Evolutionary conservation across 768 basidiomycete genomes (phyloP).

Genomic region (Suillus clintonianus): DNA sequence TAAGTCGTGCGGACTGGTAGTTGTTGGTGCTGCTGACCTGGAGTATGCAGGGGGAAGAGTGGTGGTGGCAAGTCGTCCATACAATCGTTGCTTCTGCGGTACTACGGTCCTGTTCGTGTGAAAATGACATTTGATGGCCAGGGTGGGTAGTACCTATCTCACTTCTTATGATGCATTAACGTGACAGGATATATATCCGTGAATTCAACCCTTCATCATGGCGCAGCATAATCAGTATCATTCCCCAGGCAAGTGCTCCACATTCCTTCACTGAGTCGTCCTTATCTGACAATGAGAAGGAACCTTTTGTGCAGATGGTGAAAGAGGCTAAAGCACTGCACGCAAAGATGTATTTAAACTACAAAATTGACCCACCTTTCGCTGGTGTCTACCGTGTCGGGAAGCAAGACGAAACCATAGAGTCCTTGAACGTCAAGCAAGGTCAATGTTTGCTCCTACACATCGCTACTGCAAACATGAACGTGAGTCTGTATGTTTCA

Average conservation of each 20-base stretch:
- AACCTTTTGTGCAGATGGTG: conserved; percentile 48
- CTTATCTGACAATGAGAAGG: conserved; percentile 47
- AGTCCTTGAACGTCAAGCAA: too few relatives aligned
- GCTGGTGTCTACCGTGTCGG: too few relatives aligned
- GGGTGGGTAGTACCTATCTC: conserved; percentile 46
- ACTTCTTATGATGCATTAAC: neutral
- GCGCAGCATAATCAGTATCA: conserved; percentile 88
- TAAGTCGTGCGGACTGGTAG: conserved; percentile 43
- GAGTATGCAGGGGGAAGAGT: conserved; percentile 70
- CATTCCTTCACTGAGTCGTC: too few relatives aligned
- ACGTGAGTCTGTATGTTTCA: conserved; percentile 46
- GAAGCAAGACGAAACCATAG: too few relatives aligned
- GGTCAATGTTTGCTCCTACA: too few relatives aligned
- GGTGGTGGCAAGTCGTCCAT: conserved; percentile 95
- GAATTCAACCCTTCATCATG: conserved; percentile 85
- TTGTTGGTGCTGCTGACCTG: conserved; percentile 3
- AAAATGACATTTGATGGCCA: conserved; percentile 84
- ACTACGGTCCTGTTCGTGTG: conserved; percentile 87
- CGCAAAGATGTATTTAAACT: conserved; percentile 53
- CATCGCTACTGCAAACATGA: too few relatives aligned
- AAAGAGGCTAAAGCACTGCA: conserved; percentile 49
- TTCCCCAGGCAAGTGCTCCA: conserved; percentile 67
- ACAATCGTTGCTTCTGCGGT: conserved; percentile 82
- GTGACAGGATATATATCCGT: conserved; percentile 66
- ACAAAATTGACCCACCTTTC: too few relatives aligned